Conservation (phyloP, 2,329 filamentous ascomycete genomes). For the Fusarium pilosicola region DNA sequence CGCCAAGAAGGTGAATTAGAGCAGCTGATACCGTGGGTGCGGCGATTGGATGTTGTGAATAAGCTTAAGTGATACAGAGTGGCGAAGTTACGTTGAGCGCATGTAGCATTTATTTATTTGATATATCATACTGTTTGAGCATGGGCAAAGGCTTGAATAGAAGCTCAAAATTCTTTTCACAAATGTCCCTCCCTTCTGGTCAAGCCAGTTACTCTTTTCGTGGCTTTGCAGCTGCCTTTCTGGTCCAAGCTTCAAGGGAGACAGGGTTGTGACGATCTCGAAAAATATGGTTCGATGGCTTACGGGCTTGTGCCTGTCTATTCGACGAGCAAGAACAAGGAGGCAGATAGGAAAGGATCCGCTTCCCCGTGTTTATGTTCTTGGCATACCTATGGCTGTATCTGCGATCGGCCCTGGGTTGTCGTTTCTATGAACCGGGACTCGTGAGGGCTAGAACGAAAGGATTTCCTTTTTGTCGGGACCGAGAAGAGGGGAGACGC, state of each 20-base stretch:
- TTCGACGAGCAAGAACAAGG: slow-evolving; percentile 3
- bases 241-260: slow-evolving; percentile 15
- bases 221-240: slow-evolving; percentile 29
- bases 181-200: background rate
- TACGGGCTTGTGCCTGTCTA: slow-evolving; percentile 15
- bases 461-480: slow-evolving; percentile 9
- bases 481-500: slow-evolving; percentile 22
- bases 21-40: background rate
- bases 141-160: slow-evolving; percentile 4
- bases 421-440: background rate
- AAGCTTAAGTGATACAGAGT: slow-evolving; percentile 10
- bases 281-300: slow-evolving; percentile 24
- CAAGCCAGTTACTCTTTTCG: background rate
- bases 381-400: slow-evolving; percentile 17
- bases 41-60: slow-evolving; percentile 1
- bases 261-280: slow-evolving; percentile 3
- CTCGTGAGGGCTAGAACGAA: background rate
- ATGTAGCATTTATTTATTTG: slow-evolving; percentile 11
- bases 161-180: background rate
- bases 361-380: slow-evolving; percentile 28
- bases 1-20: slow-evolving; percentile 12
- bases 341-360: slow-evolving; percentile 15
- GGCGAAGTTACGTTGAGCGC: slow-evolving; percentile 8
- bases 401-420: slow-evolving; percentile 6
- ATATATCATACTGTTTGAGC: background rate